These are phyloP conservation scores for Polytrichum commune DNA, from an alignment of 225 moss, liverwort and hornwort species.

Conservation along the genomic window DNA sequence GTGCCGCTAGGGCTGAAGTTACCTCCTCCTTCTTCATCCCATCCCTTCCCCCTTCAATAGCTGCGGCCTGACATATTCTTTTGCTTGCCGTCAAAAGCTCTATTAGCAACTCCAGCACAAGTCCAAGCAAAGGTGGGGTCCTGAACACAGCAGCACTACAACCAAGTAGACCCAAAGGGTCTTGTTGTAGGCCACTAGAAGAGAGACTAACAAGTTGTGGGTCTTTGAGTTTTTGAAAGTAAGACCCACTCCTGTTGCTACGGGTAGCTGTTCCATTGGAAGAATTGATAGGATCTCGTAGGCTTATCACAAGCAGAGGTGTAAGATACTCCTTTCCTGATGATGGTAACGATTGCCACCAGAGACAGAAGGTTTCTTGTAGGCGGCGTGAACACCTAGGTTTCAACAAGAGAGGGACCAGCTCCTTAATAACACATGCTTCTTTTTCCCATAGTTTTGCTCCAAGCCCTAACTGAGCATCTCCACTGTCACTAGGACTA, in stretches of 20 bases:
- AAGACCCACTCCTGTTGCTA: slow-evolving; percentile 27
- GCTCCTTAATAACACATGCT: slow-evolving; percentile 68
- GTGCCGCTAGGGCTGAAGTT: slow-evolving; percentile 69
- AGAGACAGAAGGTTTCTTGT: slow-evolving; percentile 82
- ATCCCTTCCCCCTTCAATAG: slow-evolving; percentile 76
- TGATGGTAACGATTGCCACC: slow-evolving; percentile 76
- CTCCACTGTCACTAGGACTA: slow-evolving; percentile 23
- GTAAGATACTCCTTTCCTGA: slow-evolving; percentile 71
- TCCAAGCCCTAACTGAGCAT: slow-evolving; percentile 46
- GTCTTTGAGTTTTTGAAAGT: slow-evolving; percentile 32
- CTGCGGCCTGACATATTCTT: slow-evolving; percentile 73
- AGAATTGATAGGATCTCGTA: slow-evolving; percentile 48
- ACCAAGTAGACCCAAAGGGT: slow-evolving; percentile 79
- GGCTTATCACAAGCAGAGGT: slow-evolving; percentile 67
- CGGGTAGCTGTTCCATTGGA: slow-evolving; percentile 17
- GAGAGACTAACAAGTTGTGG: slow-evolving; percentile 49
- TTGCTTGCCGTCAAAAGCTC: slow-evolving; percentile 81
- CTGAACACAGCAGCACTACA: slow-evolving; percentile 72
- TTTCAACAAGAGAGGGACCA: slow-evolving; percentile 73
- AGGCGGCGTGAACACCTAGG: slow-evolving; percentile 66
- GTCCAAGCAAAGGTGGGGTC: slow-evolving; percentile 62
- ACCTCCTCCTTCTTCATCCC: slow-evolving; percentile 86
- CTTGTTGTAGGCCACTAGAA: slow-evolving; percentile 71
- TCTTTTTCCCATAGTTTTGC: slow-evolving; percentile 66
- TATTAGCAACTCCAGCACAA: slow-evolving; percentile 71